Evolutionary conservation across 106 monocot genomes (phyloP).

Genomic region (Narthecium ossifragum): DNA sequence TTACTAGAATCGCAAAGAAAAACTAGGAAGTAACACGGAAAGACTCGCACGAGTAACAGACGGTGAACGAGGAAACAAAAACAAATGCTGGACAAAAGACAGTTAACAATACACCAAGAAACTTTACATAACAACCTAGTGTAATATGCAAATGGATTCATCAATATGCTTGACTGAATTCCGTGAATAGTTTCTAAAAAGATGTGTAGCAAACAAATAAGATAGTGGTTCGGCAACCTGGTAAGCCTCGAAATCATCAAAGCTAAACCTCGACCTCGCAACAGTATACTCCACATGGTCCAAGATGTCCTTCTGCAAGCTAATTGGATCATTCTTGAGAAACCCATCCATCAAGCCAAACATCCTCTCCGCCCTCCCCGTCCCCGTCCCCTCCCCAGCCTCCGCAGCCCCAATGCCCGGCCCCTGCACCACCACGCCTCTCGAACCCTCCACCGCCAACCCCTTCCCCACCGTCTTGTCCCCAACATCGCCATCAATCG

Average conservation of each 20-base stretch:
- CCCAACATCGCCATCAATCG: slow-evolving; percentile 2
- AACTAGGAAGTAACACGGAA: no score
- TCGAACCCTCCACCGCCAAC: slow-evolving; percentile 2
- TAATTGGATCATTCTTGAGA: slow-evolving; percentile 29
- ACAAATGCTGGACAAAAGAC: no score
- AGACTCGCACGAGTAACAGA: no score
- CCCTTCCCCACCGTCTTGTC: background rate
- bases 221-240: no score
- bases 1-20: no score
- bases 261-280: slow-evolving; percentile 26
- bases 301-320: slow-evolving; percentile 34
- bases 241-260: slow-evolving; percentile 40
- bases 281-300: slow-evolving; percentile 39
- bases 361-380: slow-evolving; percentile 26
- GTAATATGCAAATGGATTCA: no score
- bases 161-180: no score
- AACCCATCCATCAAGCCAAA: slow-evolving; percentile 30
- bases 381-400: slow-evolving; percentile 9
- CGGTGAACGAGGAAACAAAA: no score
- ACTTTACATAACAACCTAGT: no score
- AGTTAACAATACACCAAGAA: no score
- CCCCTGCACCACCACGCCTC: slow-evolving; percentile 14
- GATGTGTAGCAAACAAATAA: no score
- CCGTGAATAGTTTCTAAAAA: no score
- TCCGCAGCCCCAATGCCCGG: slow-evolving; percentile 2